Evolutionary conservation across 2,329 filamentous ascomycete genomes (phyloP), one percentile per base, ranked within the genome.

Genomic region (Acrocalymma vagum): DNA sequence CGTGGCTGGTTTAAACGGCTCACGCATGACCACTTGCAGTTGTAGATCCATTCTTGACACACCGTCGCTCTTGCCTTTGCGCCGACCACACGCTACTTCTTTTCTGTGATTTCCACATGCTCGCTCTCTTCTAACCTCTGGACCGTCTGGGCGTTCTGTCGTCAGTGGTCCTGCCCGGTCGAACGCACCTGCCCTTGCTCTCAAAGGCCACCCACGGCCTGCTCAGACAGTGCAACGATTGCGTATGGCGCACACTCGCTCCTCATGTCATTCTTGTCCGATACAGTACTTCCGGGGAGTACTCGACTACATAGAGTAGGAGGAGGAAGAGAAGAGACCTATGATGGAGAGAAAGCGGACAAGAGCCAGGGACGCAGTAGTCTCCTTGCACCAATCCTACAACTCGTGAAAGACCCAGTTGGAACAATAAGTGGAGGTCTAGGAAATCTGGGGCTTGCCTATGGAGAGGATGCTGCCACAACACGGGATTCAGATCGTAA

Each of bases 401-500:
- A 65, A 13, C 53, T 72, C 17, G 65, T 67, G 29, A 58, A 58
- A 42, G 55, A 70, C 32, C 70, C 70, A 4, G 51, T 64, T 8
- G 58, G 53, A 4, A 47, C 60, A n/a, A 29, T 64, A 13, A 50
- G 48, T 16, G 41, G 39, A n/a, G n/a, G n/a, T n/a, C n/a, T n/a
- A n/a, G n/a, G n/a, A n/a, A n/a, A n/a, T n/a, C 29, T 60, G 24
- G 38, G 44, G 20, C 44, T 38, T 34, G 45, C 34, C 14, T 33
- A 49, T 16, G 29, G 39, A 45, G 38, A 51, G 14, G 38, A 47
- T 27, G 38, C 36, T 30, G 22, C 18, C 9, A 24, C 10, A n/a
- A 31, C 17, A 8, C 16, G 23, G 10, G 32, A 42, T 10, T 51
- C 50, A 21, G 55, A 53, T 31, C 61, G 78, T 45, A 84, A 80